phyloP scores from a whole-genome alignment of 1,284 basidiomycete species.

The Hemileia vastatrix region DNA sequence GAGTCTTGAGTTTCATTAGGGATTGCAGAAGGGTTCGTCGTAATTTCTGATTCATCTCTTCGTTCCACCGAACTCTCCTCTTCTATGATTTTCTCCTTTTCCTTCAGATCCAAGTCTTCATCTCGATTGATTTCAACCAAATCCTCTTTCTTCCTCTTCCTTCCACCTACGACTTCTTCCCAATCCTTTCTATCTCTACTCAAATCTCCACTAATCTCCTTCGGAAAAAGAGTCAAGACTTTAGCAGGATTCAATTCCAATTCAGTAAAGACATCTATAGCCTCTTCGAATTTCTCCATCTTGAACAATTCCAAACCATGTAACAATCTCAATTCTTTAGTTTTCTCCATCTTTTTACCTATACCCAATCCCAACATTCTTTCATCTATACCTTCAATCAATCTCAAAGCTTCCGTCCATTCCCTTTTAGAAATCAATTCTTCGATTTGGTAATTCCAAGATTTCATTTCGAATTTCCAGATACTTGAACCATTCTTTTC shows the following conservation, averaged over 20 bases:
- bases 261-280: constrained; percentile 40
- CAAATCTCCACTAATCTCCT: constrained; percentile 33
- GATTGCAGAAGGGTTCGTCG: background rate
- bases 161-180: constrained; percentile 37
- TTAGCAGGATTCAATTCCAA: constrained; percentile 40
- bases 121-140: too few relatives aligned
- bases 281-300: constrained; percentile 34
- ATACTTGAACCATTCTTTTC: constrained; percentile 19
- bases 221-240: constrained; percentile 39
- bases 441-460: constrained; percentile 36
- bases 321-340: background rate
- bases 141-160: background rate
- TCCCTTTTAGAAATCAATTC: constrained; percentile 35
- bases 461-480: constrained; percentile 32
- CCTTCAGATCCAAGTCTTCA: too few relatives aligned
- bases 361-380: background rate
- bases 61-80: background rate
- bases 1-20: too few relatives aligned
- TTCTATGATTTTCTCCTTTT: background rate
- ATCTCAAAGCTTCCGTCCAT: constrained; percentile 38
- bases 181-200: constrained; percentile 29
- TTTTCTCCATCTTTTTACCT: background rate
- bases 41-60: background rate
- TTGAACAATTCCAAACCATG: constrained; percentile 25
- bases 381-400: constrained; percentile 37